Percentiles rank a stretch among this genome's conserved stretches.
phyloP scores from a whole-genome alignment of 2,329 filamentous ascomycete species.

The Cercospora brassicicola region DNA sequence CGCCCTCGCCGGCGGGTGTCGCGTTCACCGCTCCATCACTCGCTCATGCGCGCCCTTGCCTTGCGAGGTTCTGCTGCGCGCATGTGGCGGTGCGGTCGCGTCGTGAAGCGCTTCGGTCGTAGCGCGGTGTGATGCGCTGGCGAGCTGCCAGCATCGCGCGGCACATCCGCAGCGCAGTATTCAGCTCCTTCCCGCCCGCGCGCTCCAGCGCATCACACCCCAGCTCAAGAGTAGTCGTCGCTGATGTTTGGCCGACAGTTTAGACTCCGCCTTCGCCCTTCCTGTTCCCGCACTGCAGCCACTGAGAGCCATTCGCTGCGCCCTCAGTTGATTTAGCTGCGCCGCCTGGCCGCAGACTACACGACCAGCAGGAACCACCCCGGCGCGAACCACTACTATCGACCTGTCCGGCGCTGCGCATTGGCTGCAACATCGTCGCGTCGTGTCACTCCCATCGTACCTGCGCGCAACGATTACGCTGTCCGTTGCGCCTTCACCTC shows the following conservation, averaged over 20 bases:
- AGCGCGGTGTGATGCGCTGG: conserved; percentile 29
- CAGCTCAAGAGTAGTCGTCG: conserved; percentile 27
- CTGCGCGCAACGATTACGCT: conserved; percentile 26
- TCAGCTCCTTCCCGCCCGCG: conserved; percentile 25
- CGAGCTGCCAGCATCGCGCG: conserved; percentile 33
- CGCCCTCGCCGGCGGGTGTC: neutral
- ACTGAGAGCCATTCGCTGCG: conserved; percentile 25
- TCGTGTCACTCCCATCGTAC: conserved; percentile 12
- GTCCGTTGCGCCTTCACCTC: conserved; percentile 25
- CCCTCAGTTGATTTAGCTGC: conserved; percentile 20
- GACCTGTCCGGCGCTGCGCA: conserved; percentile 5
- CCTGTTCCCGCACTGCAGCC: conserved; percentile 25
- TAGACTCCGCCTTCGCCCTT: conserved; percentile 27
- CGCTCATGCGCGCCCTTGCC: neutral
- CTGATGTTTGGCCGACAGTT: conserved; percentile 32
- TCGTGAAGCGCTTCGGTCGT: neutral
- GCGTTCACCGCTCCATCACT: neutral
- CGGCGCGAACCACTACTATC: conserved; percentile 1
- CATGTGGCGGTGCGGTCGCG: neutral
- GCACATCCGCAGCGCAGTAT: conserved; percentile 29
- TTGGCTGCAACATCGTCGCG: conserved; percentile 1
- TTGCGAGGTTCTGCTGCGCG: neutral
- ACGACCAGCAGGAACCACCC: conserved; percentile 9
- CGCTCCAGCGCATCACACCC: conserved; percentile 25
- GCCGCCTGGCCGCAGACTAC: conserved; percentile 19